Evolutionary conservation across 345 rosid species (phyloP).

Genomic region (Corchorus olitorius): DNA sequence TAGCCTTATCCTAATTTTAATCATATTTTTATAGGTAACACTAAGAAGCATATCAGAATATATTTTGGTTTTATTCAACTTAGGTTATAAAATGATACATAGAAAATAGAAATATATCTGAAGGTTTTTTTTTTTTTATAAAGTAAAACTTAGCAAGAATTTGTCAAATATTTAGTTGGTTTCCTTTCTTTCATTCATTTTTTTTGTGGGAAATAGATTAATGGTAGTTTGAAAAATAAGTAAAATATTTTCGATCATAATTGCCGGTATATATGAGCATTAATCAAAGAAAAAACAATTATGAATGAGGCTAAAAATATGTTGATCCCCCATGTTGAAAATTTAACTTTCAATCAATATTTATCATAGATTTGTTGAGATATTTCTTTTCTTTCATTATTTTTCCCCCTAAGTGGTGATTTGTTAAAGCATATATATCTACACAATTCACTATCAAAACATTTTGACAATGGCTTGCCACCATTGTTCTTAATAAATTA

Average conservation of each 20-base stretch:
- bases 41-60: no score
- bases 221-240: background rate
- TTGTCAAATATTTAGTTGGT: background rate
- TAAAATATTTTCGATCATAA: background rate
- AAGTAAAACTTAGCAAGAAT: background rate
- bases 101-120: no score
- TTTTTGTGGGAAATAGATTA: background rate
- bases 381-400: background rate
- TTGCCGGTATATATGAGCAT: background rate
- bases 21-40: no score
- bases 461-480: conserved; percentile 3
- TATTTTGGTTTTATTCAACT: background rate
- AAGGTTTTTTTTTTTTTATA: background rate
- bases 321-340: background rate
- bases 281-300: background rate
- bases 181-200: background rate
- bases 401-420: background rate
- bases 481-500: background rate
- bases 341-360: background rate
- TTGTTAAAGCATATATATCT: background rate
- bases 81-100: no score
- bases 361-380: background rate
- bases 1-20: no score
- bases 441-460: background rate
- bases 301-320: background rate